Conservation (phyloP, 371 early-diverging fungal genomes). For the Catenaria anguillulae region DNA sequence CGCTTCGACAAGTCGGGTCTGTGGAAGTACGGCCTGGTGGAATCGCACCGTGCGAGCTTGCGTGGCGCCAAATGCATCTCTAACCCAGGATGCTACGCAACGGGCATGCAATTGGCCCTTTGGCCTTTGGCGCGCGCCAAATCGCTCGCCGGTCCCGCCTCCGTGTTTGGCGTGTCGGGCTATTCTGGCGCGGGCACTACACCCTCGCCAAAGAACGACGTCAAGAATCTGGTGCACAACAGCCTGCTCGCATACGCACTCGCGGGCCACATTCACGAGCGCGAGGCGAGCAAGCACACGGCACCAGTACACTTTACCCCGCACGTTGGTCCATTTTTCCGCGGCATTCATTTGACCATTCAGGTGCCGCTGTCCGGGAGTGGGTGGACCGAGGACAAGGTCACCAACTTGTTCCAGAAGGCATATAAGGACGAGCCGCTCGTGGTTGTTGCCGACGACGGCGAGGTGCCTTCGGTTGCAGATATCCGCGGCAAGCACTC, state of each 20-base stretch:
- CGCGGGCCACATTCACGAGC: conserved; percentile 89
- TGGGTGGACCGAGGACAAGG: conserved; percentile 16
- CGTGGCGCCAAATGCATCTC: conserved; percentile 48
- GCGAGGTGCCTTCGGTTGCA: conserved; percentile 52
- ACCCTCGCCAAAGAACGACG: conserved; percentile 85
- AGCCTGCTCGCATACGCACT: conserved; percentile 84
- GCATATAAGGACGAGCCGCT: conserved; percentile 62
- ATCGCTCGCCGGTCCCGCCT: conserved; percentile 41
- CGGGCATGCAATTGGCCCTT: conserved; percentile 80
- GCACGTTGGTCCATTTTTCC: conserved; percentile 84
- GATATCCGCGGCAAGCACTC: conserved; percentile 72
- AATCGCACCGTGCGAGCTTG: conserved; percentile 39
- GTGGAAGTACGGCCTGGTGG: conserved; percentile 88
- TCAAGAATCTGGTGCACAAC: conserved; percentile 50
- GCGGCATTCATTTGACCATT: conserved; percentile 80
- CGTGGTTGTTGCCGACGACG: conserved; percentile 48
- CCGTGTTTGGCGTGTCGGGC: conserved; percentile 90
- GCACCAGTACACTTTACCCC: conserved; percentile 64
- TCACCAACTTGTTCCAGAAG: conserved; percentile 42
- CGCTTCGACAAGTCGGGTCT: conserved; percentile 51
- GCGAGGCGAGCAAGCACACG: conserved; percentile 70
- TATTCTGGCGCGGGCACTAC: conserved; percentile 95
- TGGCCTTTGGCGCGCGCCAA: conserved; percentile 58
- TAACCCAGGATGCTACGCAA: conserved; percentile 97
- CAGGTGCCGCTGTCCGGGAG: conserved; percentile 60